Evolutionary conservation across 148 eudicot genomes (phyloP).

Genomic region (Oxyria digyna): DNA sequence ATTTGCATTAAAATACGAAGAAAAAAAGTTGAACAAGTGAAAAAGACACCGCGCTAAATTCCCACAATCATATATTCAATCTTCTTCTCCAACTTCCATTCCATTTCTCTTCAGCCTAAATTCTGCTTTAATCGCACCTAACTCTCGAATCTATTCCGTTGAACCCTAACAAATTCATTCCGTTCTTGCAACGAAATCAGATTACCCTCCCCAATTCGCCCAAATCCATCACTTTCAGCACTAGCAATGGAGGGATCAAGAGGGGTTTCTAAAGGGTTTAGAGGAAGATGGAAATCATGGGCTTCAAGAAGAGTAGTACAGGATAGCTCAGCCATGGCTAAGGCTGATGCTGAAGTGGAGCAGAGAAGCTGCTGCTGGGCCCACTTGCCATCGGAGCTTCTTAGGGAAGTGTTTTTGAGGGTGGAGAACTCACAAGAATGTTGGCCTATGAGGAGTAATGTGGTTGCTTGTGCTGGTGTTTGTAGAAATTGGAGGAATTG

Average conservation of each 20-base stretch:
- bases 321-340: conserved; percentile 26
- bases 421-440: conserved; percentile 43
- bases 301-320: conserved; percentile 33
- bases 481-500: conserved; percentile 50
- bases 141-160: not conserved
- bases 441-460: conserved; percentile 47
- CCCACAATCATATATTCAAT: not conserved
- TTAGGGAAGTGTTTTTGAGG: conserved; percentile 59
- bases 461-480: conserved; percentile 51
- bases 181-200: not conserved
- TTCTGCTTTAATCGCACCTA: not conserved
- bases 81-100: not conserved
- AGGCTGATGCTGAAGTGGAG: conserved; percentile 12
- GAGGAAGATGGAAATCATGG: conserved; percentile 29
- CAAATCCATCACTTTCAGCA: not conserved
- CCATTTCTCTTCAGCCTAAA: not conserved
- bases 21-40: not conserved
- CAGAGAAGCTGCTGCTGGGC: conserved; percentile 36
- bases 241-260: not conserved
- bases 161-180: not conserved
- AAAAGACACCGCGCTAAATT: conserved; percentile 5
- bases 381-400: conserved; percentile 54
- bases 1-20: not conserved
- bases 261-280: conserved; percentile 7
- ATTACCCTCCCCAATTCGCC: not conserved